Base-by-base conservation (phyloP, 495 filamentous ascomycete genomes). In the Alectoria sarmentosa region DNA sequence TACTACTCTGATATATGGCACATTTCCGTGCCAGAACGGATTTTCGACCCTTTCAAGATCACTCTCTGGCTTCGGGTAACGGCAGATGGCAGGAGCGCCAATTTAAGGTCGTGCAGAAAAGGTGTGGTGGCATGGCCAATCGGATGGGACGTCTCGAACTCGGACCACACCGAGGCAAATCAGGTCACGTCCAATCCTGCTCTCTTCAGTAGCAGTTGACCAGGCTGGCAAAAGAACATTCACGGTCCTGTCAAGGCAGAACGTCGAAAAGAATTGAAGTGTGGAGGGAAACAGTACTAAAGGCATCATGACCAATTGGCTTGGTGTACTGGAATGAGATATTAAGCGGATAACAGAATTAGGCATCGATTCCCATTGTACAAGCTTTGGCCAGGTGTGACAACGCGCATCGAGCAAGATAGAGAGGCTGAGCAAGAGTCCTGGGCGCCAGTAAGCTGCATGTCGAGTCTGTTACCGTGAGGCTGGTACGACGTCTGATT, bases 51-150 rank as follows among this genome's bases (percentile, higher is more conserved):
- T 32, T 21, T 55, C 28, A 17, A 55, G 52, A 19, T 30, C 13
- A 34, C n/a, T 19, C 26, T 10, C 17, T 34, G 28, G 17, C 17
- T 15, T 6, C 52, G 52, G 52, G 30, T 55, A 55, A 14, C 30
- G 30, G 52, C 30, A 55, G 52, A 4, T 32, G 13, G 49, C 14
- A 54, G 2, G 17, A 55, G 52, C 48, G 30, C 52, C 52, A 36
- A 55, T 34, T n/a, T 55, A 34, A 55, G 52, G 28, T 55, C 15
- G 30, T 55, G 30, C 28, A 55, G 52, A 55, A 55, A 55, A 55
- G 28, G 26, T 55, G 52, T 34, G 46, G 49, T 55, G 52, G 52
- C 52, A 55, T 55, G 28, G 30, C 17, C 30, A 21, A 34, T 55
- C 30, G 15, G 17, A 34, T 34, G 28, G 17, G 30, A 55, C 52